phyloP scores from a whole-genome alignment of 2,329 filamentous ascomycete genomes.

The Colletotrichum simmondsii region DNA sequence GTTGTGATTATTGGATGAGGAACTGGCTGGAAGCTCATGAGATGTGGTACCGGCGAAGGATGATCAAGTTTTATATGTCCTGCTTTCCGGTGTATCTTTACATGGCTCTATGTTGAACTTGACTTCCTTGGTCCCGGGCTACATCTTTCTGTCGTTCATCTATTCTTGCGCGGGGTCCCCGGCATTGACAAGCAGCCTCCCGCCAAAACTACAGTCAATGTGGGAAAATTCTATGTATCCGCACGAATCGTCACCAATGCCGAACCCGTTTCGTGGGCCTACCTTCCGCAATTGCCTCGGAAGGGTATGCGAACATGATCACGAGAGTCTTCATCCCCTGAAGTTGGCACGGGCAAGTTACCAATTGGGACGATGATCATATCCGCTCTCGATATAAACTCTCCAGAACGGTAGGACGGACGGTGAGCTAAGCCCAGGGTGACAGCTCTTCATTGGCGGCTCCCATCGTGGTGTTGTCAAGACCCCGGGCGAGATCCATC shows the following conservation, averaged over 20 bases:
- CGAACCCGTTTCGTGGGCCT: not conserved
- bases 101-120: not conserved
- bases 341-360: not conserved
- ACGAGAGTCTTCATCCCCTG: not conserved
- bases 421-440: not conserved
- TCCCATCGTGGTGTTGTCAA: not conserved
- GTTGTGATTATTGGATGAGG: not conserved
- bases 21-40: not conserved
- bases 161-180: not conserved
- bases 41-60: too few species aligned
- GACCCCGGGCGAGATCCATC: not conserved
- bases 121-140: not conserved
- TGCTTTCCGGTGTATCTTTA: not conserved
- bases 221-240: not conserved
- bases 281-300: not conserved
- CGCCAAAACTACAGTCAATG: not conserved
- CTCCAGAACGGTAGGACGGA: not conserved
- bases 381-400: not conserved
- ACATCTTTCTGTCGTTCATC: not conserved
- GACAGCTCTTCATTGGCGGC: constrained; percentile 21
- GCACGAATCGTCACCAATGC: not conserved
- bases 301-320: not conserved
- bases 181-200: too few species aligned
- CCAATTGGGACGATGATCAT: not conserved
- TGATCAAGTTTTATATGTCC: not conserved